Conservation (phyloP, 2,329 filamentous ascomycete species). For the Ambrosiella beaveri region DNA sequence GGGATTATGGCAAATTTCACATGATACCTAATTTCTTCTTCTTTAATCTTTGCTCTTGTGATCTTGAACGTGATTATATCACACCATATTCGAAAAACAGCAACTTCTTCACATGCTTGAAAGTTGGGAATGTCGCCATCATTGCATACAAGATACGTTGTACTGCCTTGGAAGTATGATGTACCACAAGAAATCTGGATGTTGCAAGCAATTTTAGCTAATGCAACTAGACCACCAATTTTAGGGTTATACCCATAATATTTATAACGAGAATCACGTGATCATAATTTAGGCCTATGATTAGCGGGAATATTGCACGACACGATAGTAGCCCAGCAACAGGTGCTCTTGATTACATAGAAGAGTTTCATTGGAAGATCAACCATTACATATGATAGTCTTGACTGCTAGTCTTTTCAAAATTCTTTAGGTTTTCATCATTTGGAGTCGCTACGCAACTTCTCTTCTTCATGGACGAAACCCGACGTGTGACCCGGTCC, state of each 20-base stretch:
- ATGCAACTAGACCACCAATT: not conserved
- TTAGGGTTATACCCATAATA: not conserved
- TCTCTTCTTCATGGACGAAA: not conserved
- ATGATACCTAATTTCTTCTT: too few species aligned
- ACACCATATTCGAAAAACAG: too few species aligned
- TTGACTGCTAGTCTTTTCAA: not conserved
- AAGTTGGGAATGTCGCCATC: too few species aligned
- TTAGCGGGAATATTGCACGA: not conserved
- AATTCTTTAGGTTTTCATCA: not conserved
- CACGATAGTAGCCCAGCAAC: not conserved
- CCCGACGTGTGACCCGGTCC: conserved; percentile 7
- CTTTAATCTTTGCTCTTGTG: too few species aligned
- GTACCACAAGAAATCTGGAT: too few species aligned
- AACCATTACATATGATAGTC: not conserved
- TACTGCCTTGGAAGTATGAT: too few species aligned
- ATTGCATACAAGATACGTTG: too few species aligned
- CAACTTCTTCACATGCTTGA: too few species aligned
- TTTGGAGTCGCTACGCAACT: not conserved
- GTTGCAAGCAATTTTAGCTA: too few species aligned
- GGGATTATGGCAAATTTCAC: too few species aligned
- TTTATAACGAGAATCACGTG: not conserved
- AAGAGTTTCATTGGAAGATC: not conserved
- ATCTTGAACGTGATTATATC: too few species aligned
- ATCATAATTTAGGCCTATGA: not conserved
- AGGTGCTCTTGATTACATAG: not conserved